Evolutionary conservation across 192 early-diverging fungal genomes (phyloP).

Genomic region (Coemansia asiatica): DNA sequence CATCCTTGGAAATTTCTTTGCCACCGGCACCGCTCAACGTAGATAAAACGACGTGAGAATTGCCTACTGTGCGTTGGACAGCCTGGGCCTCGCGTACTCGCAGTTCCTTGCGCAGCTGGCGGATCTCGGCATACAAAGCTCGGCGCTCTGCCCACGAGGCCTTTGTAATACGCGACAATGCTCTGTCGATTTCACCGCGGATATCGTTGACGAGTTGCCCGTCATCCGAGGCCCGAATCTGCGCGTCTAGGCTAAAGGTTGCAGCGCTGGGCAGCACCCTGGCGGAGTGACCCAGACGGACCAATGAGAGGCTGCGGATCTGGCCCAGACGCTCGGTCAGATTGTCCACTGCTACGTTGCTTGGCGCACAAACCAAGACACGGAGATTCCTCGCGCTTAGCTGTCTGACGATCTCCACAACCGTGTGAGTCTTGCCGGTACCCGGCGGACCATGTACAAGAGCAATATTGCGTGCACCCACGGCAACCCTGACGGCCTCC

Average conservation of each 20-base stretch:
- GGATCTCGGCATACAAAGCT: conserved; percentile 62
- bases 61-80: conserved; percentile 58
- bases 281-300: conserved; percentile 84
- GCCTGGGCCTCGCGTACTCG: conserved; percentile 69
- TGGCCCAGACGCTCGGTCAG: conserved; percentile 74
- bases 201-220: conserved; percentile 76
- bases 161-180: conserved; percentile 62
- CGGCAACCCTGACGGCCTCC: conserved; percentile 64
- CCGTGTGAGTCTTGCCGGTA: conserved; percentile 87
- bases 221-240: conserved; percentile 65
- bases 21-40: conserved; percentile 75
- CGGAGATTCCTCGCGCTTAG: conserved; percentile 59
- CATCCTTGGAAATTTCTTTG: conserved; percentile 18
- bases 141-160: conserved; percentile 62
- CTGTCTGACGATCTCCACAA: conserved; percentile 84
- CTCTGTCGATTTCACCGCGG: conserved; percentile 71
- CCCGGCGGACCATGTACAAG: conserved; percentile 88
- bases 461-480: conserved; percentile 64
- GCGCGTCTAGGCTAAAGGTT: conserved; percentile 69
- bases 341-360: conserved; percentile 88
- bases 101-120: conserved; percentile 69
- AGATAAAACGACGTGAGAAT: conserved; percentile 68
- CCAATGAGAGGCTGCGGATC: conserved; percentile 59
- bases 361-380: conserved; percentile 86
- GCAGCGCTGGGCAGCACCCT: conserved; percentile 70